These are phyloP conservation scores for Pseudocercospora macadamiae DNA, from an alignment of 2,329 filamentous ascomycete genomes.

Conservation along the genomic window DNA sequence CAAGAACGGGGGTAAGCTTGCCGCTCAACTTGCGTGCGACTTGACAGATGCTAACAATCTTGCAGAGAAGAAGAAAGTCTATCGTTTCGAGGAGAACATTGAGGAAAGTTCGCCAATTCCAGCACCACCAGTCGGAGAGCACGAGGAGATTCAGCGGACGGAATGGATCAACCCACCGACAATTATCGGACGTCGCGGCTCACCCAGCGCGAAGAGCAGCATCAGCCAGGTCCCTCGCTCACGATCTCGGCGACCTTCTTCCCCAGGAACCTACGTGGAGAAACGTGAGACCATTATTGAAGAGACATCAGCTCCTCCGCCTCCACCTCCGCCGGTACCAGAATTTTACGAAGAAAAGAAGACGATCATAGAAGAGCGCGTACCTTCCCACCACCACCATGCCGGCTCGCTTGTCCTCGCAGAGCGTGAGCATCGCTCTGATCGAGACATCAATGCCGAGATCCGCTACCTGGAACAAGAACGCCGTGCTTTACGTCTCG, in stretches of 20 bases:
- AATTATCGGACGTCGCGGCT: slow-evolving; percentile 33
- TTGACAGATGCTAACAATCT: slow-evolving; percentile 21
- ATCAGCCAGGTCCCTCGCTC: slow-evolving; percentile 34
- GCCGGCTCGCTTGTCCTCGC: slow-evolving; percentile 25
- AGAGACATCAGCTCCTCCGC: slow-evolving; percentile 26
- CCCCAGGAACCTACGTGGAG: slow-evolving; percentile 32
- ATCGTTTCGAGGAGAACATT: slow-evolving; percentile 39
- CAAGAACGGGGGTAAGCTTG: slow-evolving; percentile 48
- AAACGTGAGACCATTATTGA: slow-evolving; percentile 36
- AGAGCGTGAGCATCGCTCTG: slow-evolving; percentile 39
- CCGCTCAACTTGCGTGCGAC: neutral
- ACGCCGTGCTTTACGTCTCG: slow-evolving; percentile 59
- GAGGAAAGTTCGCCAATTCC: slow-evolving; percentile 26
- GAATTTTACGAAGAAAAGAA: slow-evolving; percentile 36
- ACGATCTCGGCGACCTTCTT: slow-evolving; percentile 27
- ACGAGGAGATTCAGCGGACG: slow-evolving; percentile 40
- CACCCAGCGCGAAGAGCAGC: slow-evolving; percentile 31
- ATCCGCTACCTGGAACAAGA: slow-evolving; percentile 73
- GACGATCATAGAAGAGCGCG: slow-evolving; percentile 37
- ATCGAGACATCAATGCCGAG: slow-evolving; percentile 71
- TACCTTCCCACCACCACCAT: slow-evolving; percentile 24
- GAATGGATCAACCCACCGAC: slow-evolving; percentile 46
- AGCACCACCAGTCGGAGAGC: slow-evolving; percentile 33
- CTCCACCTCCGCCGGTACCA: slow-evolving; percentile 26
- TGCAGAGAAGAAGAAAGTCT: slow-evolving; percentile 40